Evolutionary conservation across 164 flowering plant species (phyloP).

Genomic region (Magnolia changhungtana): DNA sequence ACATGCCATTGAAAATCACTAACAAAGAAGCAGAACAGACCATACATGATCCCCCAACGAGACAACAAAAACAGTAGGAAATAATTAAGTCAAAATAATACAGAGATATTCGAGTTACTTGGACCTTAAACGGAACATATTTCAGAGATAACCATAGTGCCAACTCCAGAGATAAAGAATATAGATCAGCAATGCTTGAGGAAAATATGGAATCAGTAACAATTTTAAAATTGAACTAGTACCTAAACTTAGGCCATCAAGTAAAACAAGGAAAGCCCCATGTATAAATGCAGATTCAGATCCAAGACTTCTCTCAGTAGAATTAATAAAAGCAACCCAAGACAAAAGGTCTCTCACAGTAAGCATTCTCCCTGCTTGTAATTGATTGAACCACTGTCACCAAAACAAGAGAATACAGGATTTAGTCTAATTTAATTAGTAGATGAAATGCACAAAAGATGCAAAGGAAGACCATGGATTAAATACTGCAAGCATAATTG

Average conservation of each 20-base stretch:
- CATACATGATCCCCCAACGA: too few relatives aligned
- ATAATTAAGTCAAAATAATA: too few relatives aligned
- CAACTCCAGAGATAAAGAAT: background rate
- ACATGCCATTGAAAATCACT: too few relatives aligned
- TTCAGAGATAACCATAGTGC: background rate
- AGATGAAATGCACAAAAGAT: background rate
- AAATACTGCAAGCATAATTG: too few relatives aligned
- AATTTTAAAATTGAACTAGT: slow-evolving; percentile 5
- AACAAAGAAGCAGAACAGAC: too few relatives aligned
- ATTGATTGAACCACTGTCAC: slow-evolving; percentile 75
- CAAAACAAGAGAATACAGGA: background rate
- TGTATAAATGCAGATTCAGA: slow-evolving; percentile 64
- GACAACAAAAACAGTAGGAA: too few relatives aligned
- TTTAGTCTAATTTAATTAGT: background rate
- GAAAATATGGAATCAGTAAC: too few relatives aligned
- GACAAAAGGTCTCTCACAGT: slow-evolving; percentile 93
- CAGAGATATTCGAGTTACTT: too few relatives aligned
- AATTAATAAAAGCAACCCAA: slow-evolving; percentile 77
- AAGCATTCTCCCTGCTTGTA: slow-evolving; percentile 60
- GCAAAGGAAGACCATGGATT: background rate
- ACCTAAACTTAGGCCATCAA: slow-evolving; percentile 93
- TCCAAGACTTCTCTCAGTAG: slow-evolving; percentile 39
- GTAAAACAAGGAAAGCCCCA: slow-evolving; percentile 89
- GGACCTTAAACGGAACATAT: too few relatives aligned
- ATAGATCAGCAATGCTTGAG: background rate